Evolutionary conservation across 2,329 filamentous ascomycete genomes (phyloP).

Genomic region (Seiridium cupressi): DNA sequence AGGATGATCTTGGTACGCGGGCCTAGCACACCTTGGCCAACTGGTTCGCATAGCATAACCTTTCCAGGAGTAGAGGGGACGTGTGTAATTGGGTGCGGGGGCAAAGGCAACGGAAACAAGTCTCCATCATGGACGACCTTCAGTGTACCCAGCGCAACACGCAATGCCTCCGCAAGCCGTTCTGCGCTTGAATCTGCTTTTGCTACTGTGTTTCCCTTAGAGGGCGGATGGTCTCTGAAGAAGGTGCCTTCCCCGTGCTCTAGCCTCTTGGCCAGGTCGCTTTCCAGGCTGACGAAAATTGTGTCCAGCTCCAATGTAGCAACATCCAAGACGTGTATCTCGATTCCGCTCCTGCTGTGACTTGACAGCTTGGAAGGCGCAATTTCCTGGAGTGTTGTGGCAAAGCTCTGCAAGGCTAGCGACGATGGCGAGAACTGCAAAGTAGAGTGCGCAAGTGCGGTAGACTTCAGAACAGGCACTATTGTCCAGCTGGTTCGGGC

Average conservation of each 20-base stretch:
- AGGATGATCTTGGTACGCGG: conserved; percentile 82
- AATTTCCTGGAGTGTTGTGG: conserved; percentile 67
- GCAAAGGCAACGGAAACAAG: conserved; percentile 71
- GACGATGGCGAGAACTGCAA: conserved; percentile 76
- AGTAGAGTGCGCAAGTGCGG: conserved; percentile 70
- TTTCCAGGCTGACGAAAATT: conserved; percentile 83
- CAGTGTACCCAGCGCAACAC: conserved; percentile 70
- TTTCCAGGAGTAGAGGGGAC: conserved; percentile 80
- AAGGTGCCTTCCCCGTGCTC: conserved; percentile 84
- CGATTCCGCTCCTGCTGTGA: conserved; percentile 73
- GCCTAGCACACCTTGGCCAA: conserved; percentile 79
- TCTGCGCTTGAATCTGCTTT: conserved; percentile 44
- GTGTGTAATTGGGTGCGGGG: conserved; percentile 84
- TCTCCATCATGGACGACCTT: conserved; percentile 83
- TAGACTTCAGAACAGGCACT: conserved; percentile 68
- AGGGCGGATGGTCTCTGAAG: conserved; percentile 58
- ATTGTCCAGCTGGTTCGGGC: conserved; percentile 79
- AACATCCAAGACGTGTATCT: conserved; percentile 81
- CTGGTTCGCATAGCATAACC: conserved; percentile 91
- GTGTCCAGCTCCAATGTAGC: conserved; percentile 78
- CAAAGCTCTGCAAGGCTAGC: conserved; percentile 74
- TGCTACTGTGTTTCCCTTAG: conserved; percentile 28
- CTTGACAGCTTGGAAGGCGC: conserved; percentile 73
- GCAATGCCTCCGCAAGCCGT: conserved; percentile 63
- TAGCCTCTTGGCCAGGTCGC: conserved; percentile 72